Percentiles rank a stretch among this genome's conserved stretches.
These are phyloP conservation scores for Rhinocladiella similis DNA, from an alignment of 2,329 filamentous ascomycete genomes.

Conservation along the genomic window DNA sequence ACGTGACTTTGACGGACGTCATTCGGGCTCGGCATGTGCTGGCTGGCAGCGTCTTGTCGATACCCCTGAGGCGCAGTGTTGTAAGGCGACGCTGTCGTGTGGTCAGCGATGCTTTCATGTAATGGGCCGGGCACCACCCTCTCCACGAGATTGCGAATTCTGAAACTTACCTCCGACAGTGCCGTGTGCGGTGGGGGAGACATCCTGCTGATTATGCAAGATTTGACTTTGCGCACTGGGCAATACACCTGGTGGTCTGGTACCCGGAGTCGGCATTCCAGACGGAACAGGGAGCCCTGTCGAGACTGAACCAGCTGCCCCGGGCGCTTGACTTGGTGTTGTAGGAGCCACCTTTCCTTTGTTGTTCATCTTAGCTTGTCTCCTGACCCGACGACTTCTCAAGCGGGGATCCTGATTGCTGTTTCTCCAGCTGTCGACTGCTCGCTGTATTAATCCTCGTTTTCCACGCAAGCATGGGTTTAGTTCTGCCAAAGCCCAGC, in stretches of 20 bases:
- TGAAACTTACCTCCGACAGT: conserved; percentile 97
- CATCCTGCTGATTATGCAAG: conserved; percentile 76
- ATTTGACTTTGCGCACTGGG: conserved; percentile 66
- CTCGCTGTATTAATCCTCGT: conserved; percentile 91
- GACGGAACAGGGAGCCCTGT: conserved; percentile 64
- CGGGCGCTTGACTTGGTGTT: conserved; percentile 65
- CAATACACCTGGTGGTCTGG: conserved; percentile 55
- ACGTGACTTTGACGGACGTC: conserved; percentile 74
- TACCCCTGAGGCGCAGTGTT: conserved; percentile 25
- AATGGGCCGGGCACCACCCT: no score
- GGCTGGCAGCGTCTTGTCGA: conserved; percentile 21
- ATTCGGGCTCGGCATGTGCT: conserved; percentile 47
- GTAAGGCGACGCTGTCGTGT: conserved; percentile 24
- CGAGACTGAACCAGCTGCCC: conserved; percentile 60
- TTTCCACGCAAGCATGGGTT: conserved; percentile 91
- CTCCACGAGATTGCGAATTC: background rate
- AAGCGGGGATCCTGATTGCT: conserved; percentile 95
- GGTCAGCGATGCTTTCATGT: conserved; percentile 2
- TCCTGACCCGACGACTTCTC: conserved; percentile 84
- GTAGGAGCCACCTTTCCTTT: conserved; percentile 69
- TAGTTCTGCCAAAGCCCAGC: conserved; percentile 94
- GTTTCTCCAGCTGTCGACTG: conserved; percentile 98
- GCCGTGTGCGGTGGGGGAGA: conserved; percentile 57
- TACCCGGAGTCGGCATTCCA: conserved; percentile 53
- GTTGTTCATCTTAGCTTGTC: conserved; percentile 94